phyloP scores from a whole-genome alignment of 352 stramenopile species.

The Stephanocyclus meneghinianus region DNA sequence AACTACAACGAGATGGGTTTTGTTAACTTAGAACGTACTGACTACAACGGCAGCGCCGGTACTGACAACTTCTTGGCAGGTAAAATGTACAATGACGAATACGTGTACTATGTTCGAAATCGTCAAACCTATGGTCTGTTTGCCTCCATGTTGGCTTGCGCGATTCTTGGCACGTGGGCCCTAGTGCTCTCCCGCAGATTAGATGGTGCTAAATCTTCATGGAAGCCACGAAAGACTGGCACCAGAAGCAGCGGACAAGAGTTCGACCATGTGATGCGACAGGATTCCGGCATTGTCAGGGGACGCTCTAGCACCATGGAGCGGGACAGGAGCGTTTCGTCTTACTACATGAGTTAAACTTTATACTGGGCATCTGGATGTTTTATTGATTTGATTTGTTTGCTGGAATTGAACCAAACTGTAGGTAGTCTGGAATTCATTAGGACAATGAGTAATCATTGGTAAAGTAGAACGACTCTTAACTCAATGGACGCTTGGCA shows the following conservation, averaged over 20 bases:
- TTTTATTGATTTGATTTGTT: no score
- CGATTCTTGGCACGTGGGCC: constrained; percentile 25
- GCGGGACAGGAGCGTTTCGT: neutral
- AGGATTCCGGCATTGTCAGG: constrained; percentile 66
- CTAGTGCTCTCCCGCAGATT: constrained; percentile 8
- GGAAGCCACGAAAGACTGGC: constrained; percentile 31
- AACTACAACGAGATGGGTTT: constrained; percentile 73
- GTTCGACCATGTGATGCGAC: constrained; percentile 15
- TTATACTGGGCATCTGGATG: no score
- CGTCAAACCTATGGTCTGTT: constrained; percentile 41
- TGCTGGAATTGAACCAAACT: no score
- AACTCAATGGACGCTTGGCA: no score
- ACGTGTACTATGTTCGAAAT: constrained; percentile 23
- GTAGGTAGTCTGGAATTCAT: no score
- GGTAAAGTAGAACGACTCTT: no score
- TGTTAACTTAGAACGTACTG: constrained; percentile 7
- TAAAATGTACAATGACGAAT: constrained; percentile 25
- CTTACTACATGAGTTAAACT: constrained; percentile 13
- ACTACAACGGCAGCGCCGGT: neutral
- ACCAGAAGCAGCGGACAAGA: neutral
- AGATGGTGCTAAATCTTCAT: constrained; percentile 15
- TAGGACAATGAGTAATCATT: no score
- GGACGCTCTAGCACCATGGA: constrained; percentile 46
- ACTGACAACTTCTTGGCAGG: constrained; percentile 2
- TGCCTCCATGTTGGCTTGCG: constrained; percentile 22